Conservation (phyloP, 371 early-diverging fungal species). For the Mucor circinelloides region DNA sequence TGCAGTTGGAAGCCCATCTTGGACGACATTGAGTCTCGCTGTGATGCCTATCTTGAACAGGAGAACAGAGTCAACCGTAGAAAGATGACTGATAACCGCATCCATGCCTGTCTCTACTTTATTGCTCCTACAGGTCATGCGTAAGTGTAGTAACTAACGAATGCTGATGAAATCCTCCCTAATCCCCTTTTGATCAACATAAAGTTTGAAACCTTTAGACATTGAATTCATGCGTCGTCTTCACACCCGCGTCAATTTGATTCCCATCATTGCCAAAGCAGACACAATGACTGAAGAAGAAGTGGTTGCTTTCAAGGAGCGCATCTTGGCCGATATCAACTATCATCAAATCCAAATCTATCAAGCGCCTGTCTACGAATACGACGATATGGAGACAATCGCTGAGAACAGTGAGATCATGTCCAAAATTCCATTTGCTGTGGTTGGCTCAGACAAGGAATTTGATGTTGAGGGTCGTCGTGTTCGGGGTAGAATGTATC, state of each 20-base stretch:
- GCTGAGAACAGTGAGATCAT: slow-evolving; percentile 93
- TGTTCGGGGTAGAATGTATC: slow-evolving; percentile 92
- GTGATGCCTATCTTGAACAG: slow-evolving; percentile 92
- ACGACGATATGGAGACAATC: slow-evolving; percentile 93
- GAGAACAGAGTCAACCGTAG: slow-evolving; percentile 88
- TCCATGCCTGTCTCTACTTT: slow-evolving; percentile 98
- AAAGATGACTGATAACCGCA: slow-evolving; percentile 86
- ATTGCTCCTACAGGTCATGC: slow-evolving; percentile 96
- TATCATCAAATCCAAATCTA: slow-evolving; percentile 93
- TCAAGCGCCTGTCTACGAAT: slow-evolving; percentile 87
- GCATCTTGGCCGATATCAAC: slow-evolving; percentile 91
- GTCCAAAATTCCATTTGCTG: slow-evolving; percentile 95
- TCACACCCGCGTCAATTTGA: slow-evolving; percentile 93
- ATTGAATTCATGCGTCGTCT: slow-evolving; percentile 95
- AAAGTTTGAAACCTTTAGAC: slow-evolving; percentile 85
- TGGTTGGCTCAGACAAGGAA: slow-evolving; percentile 93
- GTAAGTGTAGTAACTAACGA: slow-evolving; percentile 29
- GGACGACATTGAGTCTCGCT: slow-evolving; percentile 93
- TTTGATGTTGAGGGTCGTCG: slow-evolving; percentile 78
- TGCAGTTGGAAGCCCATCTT: slow-evolving; percentile 92
- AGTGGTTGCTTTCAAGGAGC: slow-evolving; percentile 86
- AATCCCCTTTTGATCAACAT: background rate
- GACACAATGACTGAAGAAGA: slow-evolving; percentile 98
- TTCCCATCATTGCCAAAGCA: slow-evolving; percentile 98
- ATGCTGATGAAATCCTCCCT: background rate